Base-by-base conservation (phyloP, 2,329 filamentous ascomycete species). In the Colletotrichum sp. region DNA sequence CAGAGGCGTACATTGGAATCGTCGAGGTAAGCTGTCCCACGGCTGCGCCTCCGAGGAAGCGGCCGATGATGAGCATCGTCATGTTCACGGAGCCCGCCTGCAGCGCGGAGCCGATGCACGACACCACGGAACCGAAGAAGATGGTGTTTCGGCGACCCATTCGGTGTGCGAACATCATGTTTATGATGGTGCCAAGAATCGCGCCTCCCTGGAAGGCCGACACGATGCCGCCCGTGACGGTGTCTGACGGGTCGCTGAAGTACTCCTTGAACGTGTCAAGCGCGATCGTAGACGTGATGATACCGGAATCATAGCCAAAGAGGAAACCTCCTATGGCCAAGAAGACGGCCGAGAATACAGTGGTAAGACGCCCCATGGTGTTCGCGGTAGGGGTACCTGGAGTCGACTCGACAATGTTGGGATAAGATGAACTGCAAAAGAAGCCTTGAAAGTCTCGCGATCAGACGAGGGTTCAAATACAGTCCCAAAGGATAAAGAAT, bases 301-400 rank as follows among this genome's bases (percentile, higher is more conserved):
- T 84, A 52, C 87, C 87, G 1, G 86, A 88, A 71, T 89, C 88
- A 79, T 89, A 89, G 28, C 88, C 88, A 55, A 89, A 82, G 12
- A 82, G 79, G 71, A 82, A 81, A 75, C 80, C 80, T 62, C 80
- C 80, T 16, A 81, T 74, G 28, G 79, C 80, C 30, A 81, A 64
- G 44, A 81, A 82, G 69, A 77, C 77, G 64, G 78, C 80, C 12
- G 79, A 80, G 26, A 71, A 62, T 16, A 71, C 72, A 6, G 72
- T 75, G 9, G 72, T 75, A 1, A 71, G 60, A 16, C 36, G 72
- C 28, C 77, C 69, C 49, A 81, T 71, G 59, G 52, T 80, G 52
- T 77, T 71, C 59, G 65, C 55, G 21, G 74, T 13, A 16, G 57
- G 24, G 24, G 18, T 30, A 49, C 63, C 36, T 4, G 6, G 52